These are phyloP conservation scores for Monosporozyma siamensis DNA, from an alignment of 805 yeast species.

Conservation along the genomic window DNA sequence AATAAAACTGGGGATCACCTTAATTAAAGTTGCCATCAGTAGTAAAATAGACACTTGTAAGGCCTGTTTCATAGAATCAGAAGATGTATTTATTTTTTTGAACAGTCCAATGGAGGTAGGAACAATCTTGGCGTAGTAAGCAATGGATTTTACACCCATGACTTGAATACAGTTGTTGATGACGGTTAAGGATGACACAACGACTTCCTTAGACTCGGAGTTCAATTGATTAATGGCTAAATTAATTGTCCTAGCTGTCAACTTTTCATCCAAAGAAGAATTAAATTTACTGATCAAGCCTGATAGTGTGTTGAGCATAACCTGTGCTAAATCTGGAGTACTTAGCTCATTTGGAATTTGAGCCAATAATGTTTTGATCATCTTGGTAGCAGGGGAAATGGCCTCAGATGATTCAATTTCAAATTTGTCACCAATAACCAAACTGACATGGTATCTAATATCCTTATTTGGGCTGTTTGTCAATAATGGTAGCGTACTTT, in stretches of 20 bases:
- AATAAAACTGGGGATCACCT: slow-evolving; percentile 80
- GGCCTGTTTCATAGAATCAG: slow-evolving; percentile 25
- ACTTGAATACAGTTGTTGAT: slow-evolving; percentile 60
- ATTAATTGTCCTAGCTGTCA: slow-evolving; percentile 41
- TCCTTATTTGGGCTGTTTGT: slow-evolving; percentile 30
- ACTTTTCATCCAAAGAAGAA: slow-evolving; percentile 36
- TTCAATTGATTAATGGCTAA: slow-evolving; percentile 43
- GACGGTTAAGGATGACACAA: slow-evolving; percentile 64
- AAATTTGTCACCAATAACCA: slow-evolving; percentile 58
- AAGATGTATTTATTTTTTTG: slow-evolving; percentile 24
- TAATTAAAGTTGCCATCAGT: slow-evolving; percentile 63
- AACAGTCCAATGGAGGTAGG: slow-evolving; percentile 63
- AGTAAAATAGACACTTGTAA: slow-evolving; percentile 65
- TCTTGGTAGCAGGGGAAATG: slow-evolving; percentile 39
- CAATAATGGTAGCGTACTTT: slow-evolving; percentile 43
- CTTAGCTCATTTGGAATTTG: slow-evolving; percentile 19
- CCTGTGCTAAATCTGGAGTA: slow-evolving; percentile 47
- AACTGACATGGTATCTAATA: slow-evolving; percentile 52
- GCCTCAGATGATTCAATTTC: slow-evolving; percentile 54
- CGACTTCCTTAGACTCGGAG: slow-evolving; percentile 42
- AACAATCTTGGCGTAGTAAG: slow-evolving; percentile 75
- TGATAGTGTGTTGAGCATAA: slow-evolving; percentile 60
- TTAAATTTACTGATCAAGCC: slow-evolving; percentile 57
- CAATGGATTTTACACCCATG: slow-evolving; percentile 79
- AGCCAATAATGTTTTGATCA: slow-evolving; percentile 45